phyloP scores from a whole-genome alignment of 305 asterid genomes.

The Fraxinus velutina region DNA sequence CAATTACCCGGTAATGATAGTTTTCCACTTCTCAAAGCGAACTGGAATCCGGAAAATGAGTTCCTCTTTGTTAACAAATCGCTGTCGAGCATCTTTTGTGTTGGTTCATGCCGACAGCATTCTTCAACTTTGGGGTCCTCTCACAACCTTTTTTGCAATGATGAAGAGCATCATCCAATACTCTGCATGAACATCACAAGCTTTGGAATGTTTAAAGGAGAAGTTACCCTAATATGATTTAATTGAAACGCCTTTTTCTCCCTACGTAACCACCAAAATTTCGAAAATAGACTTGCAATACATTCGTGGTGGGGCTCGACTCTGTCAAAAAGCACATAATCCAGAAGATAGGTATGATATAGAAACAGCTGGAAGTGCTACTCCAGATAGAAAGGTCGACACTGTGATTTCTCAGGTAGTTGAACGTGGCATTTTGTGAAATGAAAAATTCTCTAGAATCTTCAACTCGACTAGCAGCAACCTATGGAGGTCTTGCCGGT shows the following conservation, averaged over 20 bases:
- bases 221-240: conserved; percentile 37
- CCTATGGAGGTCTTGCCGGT: conserved; percentile 31
- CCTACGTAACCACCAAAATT: conserved; percentile 41
- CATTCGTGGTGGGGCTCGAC: conserved; percentile 42
- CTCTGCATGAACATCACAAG: conserved; percentile 42
- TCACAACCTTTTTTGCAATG: conserved; percentile 43
- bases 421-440: conserved; percentile 11
- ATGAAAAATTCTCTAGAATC: conserved; percentile 1
- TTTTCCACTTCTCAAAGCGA: conserved; percentile 28
- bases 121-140: conserved; percentile 54
- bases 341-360: conserved; percentile 18
- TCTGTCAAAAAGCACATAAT: conserved; percentile 17
- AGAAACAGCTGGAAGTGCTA: conserved; percentile 26
- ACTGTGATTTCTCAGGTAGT: conserved; percentile 17
- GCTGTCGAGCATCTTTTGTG: conserved; percentile 44
- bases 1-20: conserved; percentile 31
- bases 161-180: conserved; percentile 46
- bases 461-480: conserved; percentile 20
- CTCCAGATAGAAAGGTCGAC: conserved; percentile 34
- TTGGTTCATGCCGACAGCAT: conserved; percentile 43
- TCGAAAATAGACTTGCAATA: conserved; percentile 45
- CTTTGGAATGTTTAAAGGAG: conserved; percentile 40
- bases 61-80: conserved; percentile 44
- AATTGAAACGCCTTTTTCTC: conserved; percentile 24
- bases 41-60: conserved; percentile 29